Conservation (phyloP, 306 rosid genomes). For the Pterocarpus santalinus region DNA sequence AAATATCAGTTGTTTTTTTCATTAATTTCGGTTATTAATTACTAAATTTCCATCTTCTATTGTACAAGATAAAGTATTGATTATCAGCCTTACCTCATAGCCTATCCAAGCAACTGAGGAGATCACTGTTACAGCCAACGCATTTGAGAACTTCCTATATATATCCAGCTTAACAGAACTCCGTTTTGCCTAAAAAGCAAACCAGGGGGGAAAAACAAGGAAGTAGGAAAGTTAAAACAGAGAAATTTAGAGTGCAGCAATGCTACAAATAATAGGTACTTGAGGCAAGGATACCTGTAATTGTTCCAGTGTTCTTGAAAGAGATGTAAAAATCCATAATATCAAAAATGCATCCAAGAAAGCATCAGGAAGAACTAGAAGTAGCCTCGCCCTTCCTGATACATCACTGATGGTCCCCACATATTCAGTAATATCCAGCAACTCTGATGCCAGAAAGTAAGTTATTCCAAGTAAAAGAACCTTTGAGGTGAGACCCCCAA, state of each 20-base stretch:
- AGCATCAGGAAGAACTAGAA: slow-evolving; percentile 93
- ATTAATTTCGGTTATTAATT: slow-evolving; percentile 13
- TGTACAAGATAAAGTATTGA: slow-evolving; percentile 37
- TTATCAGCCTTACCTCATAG: slow-evolving; percentile 75
- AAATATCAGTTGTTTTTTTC: background rate
- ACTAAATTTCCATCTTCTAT: slow-evolving; percentile 19
- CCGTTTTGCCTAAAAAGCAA: slow-evolving; percentile 77
- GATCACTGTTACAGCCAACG: slow-evolving; percentile 75
- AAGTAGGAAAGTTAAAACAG: slow-evolving; percentile 19
- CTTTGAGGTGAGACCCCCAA: slow-evolving; percentile 97
- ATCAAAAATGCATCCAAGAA: slow-evolving; percentile 96
- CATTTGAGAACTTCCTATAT: slow-evolving; percentile 97
- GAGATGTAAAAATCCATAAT: slow-evolving; percentile 94
- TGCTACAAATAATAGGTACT: slow-evolving; percentile 22
- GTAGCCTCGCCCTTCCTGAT: slow-evolving; percentile 89
- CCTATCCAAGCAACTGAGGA: slow-evolving; percentile 93
- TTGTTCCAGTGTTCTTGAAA: slow-evolving; percentile 89
- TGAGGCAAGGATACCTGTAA: slow-evolving; percentile 74
- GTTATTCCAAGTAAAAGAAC: slow-evolving; percentile 90
- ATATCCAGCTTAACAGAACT: slow-evolving; percentile 93
- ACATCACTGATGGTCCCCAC: slow-evolving; percentile 95
- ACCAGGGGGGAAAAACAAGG: background rate
- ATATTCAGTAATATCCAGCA: slow-evolving; percentile 85
- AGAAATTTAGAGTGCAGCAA: slow-evolving; percentile 17
- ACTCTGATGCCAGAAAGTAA: slow-evolving; percentile 85